phyloP scores from a whole-genome alignment of 768 basidiomycete genomes.

The Sistotremastrum suecicum region DNA sequence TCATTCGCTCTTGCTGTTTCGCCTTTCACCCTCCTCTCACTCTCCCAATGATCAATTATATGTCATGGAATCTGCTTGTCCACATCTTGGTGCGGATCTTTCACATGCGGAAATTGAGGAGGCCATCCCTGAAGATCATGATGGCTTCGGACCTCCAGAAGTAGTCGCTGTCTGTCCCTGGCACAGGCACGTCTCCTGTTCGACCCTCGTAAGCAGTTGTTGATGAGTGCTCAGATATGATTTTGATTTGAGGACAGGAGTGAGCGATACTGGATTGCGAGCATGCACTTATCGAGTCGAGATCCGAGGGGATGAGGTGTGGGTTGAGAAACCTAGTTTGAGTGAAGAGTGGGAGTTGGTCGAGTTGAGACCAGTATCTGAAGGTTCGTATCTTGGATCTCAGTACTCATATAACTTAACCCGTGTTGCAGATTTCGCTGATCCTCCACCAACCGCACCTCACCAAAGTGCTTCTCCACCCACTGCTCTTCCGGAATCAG shows the following conservation, averaged over 20 bases:
- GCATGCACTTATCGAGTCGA: slow-evolving; percentile 56
- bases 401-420: not conserved
- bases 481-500: slow-evolving; percentile 12
- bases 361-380: slow-evolving; percentile 57
- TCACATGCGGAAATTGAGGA: slow-evolving; percentile 69
- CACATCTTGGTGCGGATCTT: slow-evolving; percentile 69
- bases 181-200: slow-evolving; percentile 36
- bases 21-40: slow-evolving; percentile 6
- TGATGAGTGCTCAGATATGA: slow-evolving; percentile 40
- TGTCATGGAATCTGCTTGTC: slow-evolving; percentile 70
- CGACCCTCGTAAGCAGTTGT: not conserved
- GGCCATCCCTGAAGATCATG: slow-evolving; percentile 23
- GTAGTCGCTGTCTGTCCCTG: slow-evolving; percentile 62
- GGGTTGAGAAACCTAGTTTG: slow-evolving; percentile 41
- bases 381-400: slow-evolving; percentile 28
- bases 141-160: slow-evolving; percentile 13
- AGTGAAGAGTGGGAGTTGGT: slow-evolving; percentile 48
- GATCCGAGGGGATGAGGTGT: slow-evolving; percentile 34
- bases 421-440: slow-evolving; percentile 40
- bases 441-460: slow-evolving; percentile 34
- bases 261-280: slow-evolving; percentile 52
- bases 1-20: slow-evolving; percentile 17
- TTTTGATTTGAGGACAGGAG: slow-evolving; percentile 55
- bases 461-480: slow-evolving; percentile 10
- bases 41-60: slow-evolving; percentile 33